Evolutionary conservation across 805 yeast species (phyloP).

Genomic region (Phaffomyces thermotolerans): DNA sequence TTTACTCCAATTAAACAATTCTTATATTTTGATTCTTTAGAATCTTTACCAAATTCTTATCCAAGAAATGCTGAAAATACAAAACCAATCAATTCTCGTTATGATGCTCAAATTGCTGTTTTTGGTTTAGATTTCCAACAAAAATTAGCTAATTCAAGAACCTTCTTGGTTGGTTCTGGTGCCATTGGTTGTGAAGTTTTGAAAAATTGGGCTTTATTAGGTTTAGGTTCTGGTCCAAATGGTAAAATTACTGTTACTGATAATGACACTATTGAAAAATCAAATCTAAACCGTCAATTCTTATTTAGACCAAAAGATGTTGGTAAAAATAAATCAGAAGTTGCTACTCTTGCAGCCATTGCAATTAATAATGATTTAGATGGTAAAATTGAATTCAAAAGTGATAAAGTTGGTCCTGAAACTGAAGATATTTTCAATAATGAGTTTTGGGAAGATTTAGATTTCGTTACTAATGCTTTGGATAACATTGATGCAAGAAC

Average conservation of each 20-base stretch:
- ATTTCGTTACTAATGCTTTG: constrained; percentile 91
- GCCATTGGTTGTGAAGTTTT: constrained; percentile 99
- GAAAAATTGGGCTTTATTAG: constrained; percentile 97
- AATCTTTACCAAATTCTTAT: constrained; percentile 67
- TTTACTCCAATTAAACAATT: constrained; percentile 90
- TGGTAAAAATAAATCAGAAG: constrained; percentile 83
- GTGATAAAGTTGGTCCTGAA: constrained; percentile 90
- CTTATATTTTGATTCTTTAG: constrained; percentile 90
- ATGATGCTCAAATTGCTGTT: constrained; percentile 93
- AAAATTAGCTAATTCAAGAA: constrained; percentile 64
- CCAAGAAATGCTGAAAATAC: constrained; percentile 67
- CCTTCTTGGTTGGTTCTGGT: constrained; percentile 93
- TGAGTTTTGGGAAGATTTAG: constrained; percentile 74
- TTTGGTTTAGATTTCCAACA: constrained; percentile 78
- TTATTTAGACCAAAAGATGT: constrained; percentile 92
- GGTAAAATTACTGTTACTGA: constrained; percentile 87
- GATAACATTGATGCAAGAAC: constrained; percentile 98
- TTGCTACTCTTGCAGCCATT: constrained; percentile 78
- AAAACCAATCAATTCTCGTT: constrained; percentile 71
- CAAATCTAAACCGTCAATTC: constrained; percentile 94
- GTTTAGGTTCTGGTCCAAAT: constrained; percentile 84
- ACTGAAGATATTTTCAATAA: constrained; percentile 85
- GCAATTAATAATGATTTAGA: constrained; percentile 78
- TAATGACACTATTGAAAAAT: constrained; percentile 91
- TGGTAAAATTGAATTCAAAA: constrained; percentile 68